Conservation (phyloP, 208 protist genomes). For the Trypanosoma platydactyli region DNA sequence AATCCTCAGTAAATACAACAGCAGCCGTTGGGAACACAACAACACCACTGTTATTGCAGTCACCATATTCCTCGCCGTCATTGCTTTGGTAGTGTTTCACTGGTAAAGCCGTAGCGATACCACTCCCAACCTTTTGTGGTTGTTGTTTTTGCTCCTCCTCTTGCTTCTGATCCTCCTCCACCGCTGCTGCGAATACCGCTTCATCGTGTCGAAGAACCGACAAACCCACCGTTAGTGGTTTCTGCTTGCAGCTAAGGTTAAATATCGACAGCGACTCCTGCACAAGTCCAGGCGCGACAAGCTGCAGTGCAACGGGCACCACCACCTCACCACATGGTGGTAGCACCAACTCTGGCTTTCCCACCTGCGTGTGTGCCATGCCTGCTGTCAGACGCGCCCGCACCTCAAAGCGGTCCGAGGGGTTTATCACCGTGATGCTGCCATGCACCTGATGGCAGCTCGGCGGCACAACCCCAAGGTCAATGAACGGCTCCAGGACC, state of each 20-base stretch:
- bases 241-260: slow-evolving; percentile 73
- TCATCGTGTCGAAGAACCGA: slow-evolving; percentile 53
- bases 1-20: slow-evolving; percentile 41
- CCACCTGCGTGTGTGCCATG: slow-evolving; percentile 16
- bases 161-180: background rate
- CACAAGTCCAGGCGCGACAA: slow-evolving; percentile 50
- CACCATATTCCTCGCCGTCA: background rate
- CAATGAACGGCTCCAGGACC: slow-evolving; percentile 35
- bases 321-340: slow-evolving; percentile 41
- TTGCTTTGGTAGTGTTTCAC: background rate
- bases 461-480: slow-evolving; percentile 50
- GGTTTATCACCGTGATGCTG: slow-evolving; percentile 49
- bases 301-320: slow-evolving; percentile 48
- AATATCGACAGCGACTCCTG: slow-evolving; percentile 54
- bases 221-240: slow-evolving; percentile 44
- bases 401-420: slow-evolving; percentile 67
- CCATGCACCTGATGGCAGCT: slow-evolving; percentile 37
- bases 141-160: background rate
- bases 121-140: background rate
- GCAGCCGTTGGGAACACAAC: slow-evolving; percentile 37
- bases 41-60: background rate
- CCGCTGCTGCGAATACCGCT: slow-evolving; percentile 32
- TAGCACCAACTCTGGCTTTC: slow-evolving; percentile 34
- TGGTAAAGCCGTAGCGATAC: background rate
- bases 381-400: slow-evolving; percentile 30